Percentiles rank a stretch among this genome's conserved stretches.
Evolutionary conservation across 805 yeast species (phyloP).

Genomic region (Candida fluviatilis): DNA sequence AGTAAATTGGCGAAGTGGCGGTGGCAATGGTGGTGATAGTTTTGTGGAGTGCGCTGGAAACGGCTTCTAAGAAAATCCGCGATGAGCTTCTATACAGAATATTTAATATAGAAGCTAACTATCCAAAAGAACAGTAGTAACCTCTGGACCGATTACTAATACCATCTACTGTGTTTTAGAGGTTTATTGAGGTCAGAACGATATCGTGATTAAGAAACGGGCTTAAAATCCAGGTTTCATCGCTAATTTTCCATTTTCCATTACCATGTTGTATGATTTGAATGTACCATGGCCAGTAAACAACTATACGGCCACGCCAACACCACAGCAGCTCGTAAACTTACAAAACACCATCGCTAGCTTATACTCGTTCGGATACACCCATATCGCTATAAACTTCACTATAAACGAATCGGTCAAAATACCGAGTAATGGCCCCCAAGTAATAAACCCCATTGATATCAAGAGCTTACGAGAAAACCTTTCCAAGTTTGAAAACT

Average conservation of each 20-base stretch:
- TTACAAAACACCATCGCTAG: slow-evolving; percentile 51
- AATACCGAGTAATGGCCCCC: slow-evolving; percentile 44
- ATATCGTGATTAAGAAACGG: too few relatives aligned
- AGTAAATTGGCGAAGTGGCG: slow-evolving; percentile 5
- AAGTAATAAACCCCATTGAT: slow-evolving; percentile 43
- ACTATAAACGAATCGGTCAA: slow-evolving; percentile 47
- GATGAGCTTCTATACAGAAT: slow-evolving; percentile 1
- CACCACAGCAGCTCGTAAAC: slow-evolving; percentile 36
- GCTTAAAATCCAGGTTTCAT: too few relatives aligned
- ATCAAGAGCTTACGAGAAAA: slow-evolving; percentile 14
- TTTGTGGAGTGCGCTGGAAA: neutral
- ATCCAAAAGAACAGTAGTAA: too few relatives aligned
- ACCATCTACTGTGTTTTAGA: too few relatives aligned
- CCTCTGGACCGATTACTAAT: too few relatives aligned
- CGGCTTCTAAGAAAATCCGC: neutral
- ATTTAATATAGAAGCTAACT: too few relatives aligned
- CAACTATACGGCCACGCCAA: slow-evolving; percentile 41
- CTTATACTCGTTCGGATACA: slow-evolving; percentile 61
- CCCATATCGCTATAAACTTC: slow-evolving; percentile 73
- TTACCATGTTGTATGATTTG: slow-evolving; percentile 46
- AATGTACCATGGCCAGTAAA: slow-evolving; percentile 71
- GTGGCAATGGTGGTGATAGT: slow-evolving; percentile 7
- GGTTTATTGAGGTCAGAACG: too few relatives aligned
- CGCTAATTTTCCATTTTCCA: too few relatives aligned
- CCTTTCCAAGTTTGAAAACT: slow-evolving; percentile 25